Base-by-base conservation (phyloP, 2,329 filamentous ascomycete genomes). In the Ceratocystis albifundus region DNA sequence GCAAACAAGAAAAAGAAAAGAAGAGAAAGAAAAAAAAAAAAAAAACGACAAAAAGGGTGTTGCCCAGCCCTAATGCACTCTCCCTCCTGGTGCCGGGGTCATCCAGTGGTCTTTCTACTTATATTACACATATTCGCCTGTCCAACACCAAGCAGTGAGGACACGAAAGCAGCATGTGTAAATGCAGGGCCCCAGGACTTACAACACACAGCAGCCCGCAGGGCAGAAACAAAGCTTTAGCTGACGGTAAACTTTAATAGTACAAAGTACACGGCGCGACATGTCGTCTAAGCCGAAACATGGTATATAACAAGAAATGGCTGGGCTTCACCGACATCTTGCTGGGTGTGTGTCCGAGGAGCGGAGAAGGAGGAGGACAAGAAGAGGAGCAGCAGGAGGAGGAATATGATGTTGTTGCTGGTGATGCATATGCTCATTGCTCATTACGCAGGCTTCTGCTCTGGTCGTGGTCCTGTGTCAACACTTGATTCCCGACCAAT, bases 261-360 rank as follows among this genome's bases (percentile, higher is more conserved):
- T 10, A 57, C 50, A 22, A 50, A 57, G 50, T 30, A 57, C 50
- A 57, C 50, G 25, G 50, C 50, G 50, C 50, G 50, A 28, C 50
- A 57, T 57, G 50, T 57, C 50, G 50, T 57, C 50, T 22, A 57
- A 57, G 50, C 25, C 50, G 20, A 57, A 57, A 57, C 50, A 57
- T 57, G 50, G 50, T 12, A 15, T 28, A 28, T 25, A 50, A 50
- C 20, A 57, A 57, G 50, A 22, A 57, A 57, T 57, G 50, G 50
- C 50, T 57, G 50, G 50, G 50, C 50, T 57, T 57, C 50, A 57
- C 50, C 50, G 50, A 57, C 50, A 57, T 30, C 5, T 30, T 22
- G 12, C 8, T 28, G 10, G 5, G 50, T 30, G 3, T 30, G 3
- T 28, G 50, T 28, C 50, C 50, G 50, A 57, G 22, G 20, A 57